These are phyloP conservation scores for Galerina marginata DNA, from an alignment of 768 basidiomycete genomes.

Conservation along the genomic window DNA sequence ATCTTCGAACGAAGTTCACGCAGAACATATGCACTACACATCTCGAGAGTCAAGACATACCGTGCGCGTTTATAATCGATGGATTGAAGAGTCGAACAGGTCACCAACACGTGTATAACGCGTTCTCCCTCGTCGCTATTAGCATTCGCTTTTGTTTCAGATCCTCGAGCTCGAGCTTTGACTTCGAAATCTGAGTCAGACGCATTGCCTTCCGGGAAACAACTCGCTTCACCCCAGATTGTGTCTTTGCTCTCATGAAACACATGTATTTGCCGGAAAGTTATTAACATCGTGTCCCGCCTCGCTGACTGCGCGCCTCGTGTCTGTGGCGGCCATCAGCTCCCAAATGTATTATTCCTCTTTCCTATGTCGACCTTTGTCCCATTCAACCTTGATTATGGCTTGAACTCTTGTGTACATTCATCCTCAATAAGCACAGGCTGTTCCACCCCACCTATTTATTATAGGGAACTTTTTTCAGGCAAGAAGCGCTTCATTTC, in stretches of 20 bases:
- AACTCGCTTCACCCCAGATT: conserved; percentile 3
- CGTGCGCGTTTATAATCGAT: neutral
- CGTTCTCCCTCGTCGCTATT: conserved; percentile 5
- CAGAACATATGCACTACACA: no score
- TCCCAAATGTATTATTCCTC: conserved; percentile 1
- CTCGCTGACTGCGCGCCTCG: conserved; percentile 11
- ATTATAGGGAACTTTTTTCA: conserved; percentile 11
- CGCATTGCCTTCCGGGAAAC: neutral
- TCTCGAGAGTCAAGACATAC: neutral
- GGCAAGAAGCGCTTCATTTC: conserved; percentile 24
- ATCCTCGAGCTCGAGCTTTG: conserved; percentile 14
- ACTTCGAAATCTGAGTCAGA: neutral
- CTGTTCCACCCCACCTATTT: conserved; percentile 5
- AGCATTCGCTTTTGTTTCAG: conserved; percentile 14
- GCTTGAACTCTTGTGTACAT: no score
- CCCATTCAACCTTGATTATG: neutral
- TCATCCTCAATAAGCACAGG: no score
- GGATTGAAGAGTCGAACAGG: conserved; percentile 11
- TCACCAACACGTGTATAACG: conserved; percentile 21
- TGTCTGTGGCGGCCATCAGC: conserved; percentile 16
- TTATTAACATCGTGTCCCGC: conserved; percentile 9
- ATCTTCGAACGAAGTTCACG: neutral
- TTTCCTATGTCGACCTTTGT: conserved; percentile 1
- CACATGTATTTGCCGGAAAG: conserved; percentile 12
- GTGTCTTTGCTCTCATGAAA: conserved; percentile 5